These are phyloP conservation scores for Hymenoscyphus salicellus DNA, from an alignment of 2,329 filamentous ascomycete genomes.

Conservation along the genomic window DNA sequence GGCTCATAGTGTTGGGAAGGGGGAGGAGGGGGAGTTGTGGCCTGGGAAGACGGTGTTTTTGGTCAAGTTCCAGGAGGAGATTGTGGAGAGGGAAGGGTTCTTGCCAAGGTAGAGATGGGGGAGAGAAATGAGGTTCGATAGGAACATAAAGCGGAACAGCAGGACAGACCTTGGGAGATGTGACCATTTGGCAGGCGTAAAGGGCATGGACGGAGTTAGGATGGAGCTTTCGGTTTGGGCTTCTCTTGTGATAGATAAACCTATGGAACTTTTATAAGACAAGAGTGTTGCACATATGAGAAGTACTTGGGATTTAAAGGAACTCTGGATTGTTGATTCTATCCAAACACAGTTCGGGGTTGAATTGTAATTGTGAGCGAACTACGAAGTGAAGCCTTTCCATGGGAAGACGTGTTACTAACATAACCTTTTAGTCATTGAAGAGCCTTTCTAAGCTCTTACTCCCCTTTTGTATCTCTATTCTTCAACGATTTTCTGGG, in stretches of 20 bases:
- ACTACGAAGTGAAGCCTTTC: too few relatives aligned
- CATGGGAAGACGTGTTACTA: too few relatives aligned
- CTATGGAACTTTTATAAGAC: not conserved
- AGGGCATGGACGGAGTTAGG: conserved; percentile 29
- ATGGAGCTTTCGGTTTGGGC: conserved; percentile 9
- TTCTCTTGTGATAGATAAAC: conserved; percentile 6
- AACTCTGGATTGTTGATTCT: too few relatives aligned
- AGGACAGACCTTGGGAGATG: not conserved
- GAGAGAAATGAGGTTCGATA: conserved; percentile 23
- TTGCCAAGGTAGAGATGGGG: conserved; percentile 54
- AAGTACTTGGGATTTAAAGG: not conserved
- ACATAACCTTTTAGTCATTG: too few relatives aligned
- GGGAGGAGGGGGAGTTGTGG: conserved; percentile 74
- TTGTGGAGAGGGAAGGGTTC: conserved; percentile 86
- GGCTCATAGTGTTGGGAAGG: conserved; percentile 72
- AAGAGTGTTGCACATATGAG: not conserved
- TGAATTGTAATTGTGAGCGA: too few relatives aligned
- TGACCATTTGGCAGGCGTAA: conserved; percentile 18
- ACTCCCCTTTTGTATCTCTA: too few relatives aligned
- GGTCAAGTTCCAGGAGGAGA: conserved; percentile 86
- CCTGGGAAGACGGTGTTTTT: conserved; percentile 94
- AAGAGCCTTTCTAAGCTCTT: too few relatives aligned
- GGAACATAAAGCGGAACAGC: not conserved
- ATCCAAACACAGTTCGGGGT: too few relatives aligned
- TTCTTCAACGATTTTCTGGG: too few relatives aligned